A percentile compares a stretch with the other conserved stretches of the same genome.
Conservation (phyloP, 371 early-diverging fungal species). For the Apophysomyces ossiformis region DNA sequence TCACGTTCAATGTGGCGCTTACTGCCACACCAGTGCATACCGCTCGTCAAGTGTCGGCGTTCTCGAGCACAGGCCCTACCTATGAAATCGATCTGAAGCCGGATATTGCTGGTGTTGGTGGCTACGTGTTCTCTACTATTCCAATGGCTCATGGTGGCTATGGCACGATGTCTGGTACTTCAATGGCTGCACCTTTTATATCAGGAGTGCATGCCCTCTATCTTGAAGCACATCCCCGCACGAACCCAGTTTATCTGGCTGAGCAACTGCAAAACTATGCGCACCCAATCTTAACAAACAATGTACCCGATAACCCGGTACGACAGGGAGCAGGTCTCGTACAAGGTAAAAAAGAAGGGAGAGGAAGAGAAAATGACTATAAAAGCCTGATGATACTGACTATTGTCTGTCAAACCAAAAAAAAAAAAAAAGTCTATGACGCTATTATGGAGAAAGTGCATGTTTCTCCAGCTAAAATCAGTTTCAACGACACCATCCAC, state of each 20-base stretch:
- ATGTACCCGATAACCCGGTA: constrained; percentile 33
- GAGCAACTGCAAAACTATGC: constrained; percentile 55
- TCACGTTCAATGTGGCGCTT: constrained; percentile 13
- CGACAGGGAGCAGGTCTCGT: constrained; percentile 80
- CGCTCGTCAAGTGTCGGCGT: constrained; percentile 39
- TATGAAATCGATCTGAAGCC: constrained; percentile 41
- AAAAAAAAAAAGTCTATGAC: constrained; percentile 37
- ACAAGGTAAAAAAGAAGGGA: constrained; percentile 36
- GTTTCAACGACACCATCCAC: constrained; percentile 65
- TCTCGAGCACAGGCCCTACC: constrained; percentile 48
- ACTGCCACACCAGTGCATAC: constrained; percentile 21
- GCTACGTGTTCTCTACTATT: constrained; percentile 68
- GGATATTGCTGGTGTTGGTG: constrained; percentile 67
- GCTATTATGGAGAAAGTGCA: constrained; percentile 54
- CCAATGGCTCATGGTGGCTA: constrained; percentile 43
- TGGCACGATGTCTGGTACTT: constrained; percentile 63
- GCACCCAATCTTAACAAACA: constrained; percentile 17
- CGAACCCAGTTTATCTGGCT: constrained; percentile 12
- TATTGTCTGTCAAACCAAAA: too few species aligned
- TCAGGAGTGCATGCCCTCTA: constrained; percentile 67
- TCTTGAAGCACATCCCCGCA: constrained; percentile 40
- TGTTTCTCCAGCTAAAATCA: constrained; percentile 62
- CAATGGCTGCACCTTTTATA: constrained; percentile 69
- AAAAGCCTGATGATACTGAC: neutral
- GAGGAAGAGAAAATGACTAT: constrained; percentile 5